These are phyloP conservation scores for Hypoxylon trugodes DNA, from an alignment of 495 filamentous ascomycete genomes.

Conservation along the genomic window DNA sequence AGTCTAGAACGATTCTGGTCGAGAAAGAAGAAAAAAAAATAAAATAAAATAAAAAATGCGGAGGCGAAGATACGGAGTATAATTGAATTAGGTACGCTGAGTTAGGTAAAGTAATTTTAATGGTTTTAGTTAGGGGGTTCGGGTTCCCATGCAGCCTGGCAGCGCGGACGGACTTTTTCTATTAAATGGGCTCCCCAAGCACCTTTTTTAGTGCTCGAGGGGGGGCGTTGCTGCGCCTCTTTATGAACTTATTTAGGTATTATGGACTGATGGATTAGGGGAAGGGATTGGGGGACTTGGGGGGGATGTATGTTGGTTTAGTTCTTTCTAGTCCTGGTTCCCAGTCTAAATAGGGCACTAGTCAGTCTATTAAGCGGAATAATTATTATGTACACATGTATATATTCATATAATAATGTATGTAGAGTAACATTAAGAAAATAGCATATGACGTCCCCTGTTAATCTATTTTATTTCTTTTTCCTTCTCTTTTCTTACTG, in stretches of 20 bases:
- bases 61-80: not conserved
- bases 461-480: not conserved
- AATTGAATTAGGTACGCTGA: not conserved
- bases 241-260: not conserved
- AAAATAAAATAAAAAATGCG: not conserved
- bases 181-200: no score
- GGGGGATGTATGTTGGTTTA: not conserved
- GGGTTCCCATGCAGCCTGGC: no score
- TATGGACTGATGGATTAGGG: not conserved
- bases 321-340: no score
- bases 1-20: not conserved
- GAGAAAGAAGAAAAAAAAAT: no score
- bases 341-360: no score
- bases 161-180: no score
- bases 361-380: no score
- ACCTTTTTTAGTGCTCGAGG: no score
- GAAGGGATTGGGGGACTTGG: not conserved
- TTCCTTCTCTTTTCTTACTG: not conserved
- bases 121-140: not conserved
- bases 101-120: not conserved
- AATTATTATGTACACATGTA: no score
- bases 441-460: constrained; percentile 23
- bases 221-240: constrained; percentile 9
- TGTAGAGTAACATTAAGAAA: constrained; percentile 16
- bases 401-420: no score